Conservation (phyloP, 1,284 basidiomycete genomes). For the Leccinum griseonigrum region DNA sequence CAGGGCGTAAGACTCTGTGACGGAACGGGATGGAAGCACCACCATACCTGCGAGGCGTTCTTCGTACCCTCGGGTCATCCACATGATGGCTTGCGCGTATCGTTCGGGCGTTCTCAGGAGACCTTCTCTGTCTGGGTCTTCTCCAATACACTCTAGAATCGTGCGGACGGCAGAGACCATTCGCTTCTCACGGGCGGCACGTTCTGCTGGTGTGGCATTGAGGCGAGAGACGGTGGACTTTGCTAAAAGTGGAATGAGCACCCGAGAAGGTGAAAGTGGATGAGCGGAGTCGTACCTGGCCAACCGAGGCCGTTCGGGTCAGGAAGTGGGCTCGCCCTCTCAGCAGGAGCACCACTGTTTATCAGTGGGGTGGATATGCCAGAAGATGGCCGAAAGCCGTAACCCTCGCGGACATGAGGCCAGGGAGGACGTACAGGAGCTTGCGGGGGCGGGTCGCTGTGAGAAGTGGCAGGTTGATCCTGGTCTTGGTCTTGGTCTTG, state of each 20-base stretch:
- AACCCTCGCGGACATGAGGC: constrained; percentile 62
- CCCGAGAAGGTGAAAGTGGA: constrained; percentile 8
- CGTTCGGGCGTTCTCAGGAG: constrained; percentile 90
- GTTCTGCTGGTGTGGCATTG: constrained; percentile 75
- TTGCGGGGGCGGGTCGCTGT: constrained; percentile 16
- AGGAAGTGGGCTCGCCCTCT: constrained; percentile 51
- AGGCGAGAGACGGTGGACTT: constrained; percentile 88
- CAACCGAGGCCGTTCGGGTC: constrained; percentile 90
- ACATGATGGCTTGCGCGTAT: constrained; percentile 96
- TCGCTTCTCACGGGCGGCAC: constrained; percentile 68
- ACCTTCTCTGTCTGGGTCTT: constrained; percentile 95
- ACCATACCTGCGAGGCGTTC: constrained; percentile 80
- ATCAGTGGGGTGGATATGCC: constrained; percentile 63
- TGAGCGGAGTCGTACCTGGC: constrained; percentile 65
- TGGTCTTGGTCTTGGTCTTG: not conserved
- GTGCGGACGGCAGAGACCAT: constrained; percentile 87
- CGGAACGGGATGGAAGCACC: constrained; percentile 12
- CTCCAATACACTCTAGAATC: constrained; percentile 96
- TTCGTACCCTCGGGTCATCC: constrained; percentile 99
- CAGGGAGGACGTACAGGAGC: constrained; percentile 15
- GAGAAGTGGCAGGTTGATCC: not conserved
- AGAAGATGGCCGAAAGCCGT: constrained; percentile 74
- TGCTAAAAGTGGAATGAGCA: constrained; percentile 45
- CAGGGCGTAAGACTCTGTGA: constrained; percentile 4
- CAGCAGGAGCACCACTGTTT: constrained; percentile 19